Evolutionary conservation across 129 eudicot species (phyloP), one percentile per base, ranked within the genome.

Genomic region (Artemisia annua): DNA sequence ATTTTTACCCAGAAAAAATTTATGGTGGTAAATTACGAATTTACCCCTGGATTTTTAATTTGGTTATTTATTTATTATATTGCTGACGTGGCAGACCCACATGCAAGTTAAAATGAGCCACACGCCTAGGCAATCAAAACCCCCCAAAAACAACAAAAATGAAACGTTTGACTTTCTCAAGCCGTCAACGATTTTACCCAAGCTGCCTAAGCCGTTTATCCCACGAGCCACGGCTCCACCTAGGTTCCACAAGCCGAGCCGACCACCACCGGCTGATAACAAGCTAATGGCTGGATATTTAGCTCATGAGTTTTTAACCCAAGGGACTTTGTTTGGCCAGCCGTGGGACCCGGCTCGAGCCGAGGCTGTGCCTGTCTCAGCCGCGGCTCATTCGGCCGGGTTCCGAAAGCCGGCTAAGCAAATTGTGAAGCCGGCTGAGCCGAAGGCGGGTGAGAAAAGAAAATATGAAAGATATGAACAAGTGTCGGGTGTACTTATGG

Each of bases 291-390:
- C 91, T 50, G 91, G 91, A 1, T 87, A 87, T 62, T 32, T 87
- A 78, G 91, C 91, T 68, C 86, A 81, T 64, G 91, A 87, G 73
- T 87, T 75, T 26, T 56, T 87, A 16, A 78, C 73, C 24, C 76
- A 84, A 39, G 88, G 91, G 9, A 87, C 91, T 10, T 62, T 87
- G 43, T 81, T 87, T 13, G 91, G 88, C 1, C 76, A 83, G 79
- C 70, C 85, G 1, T 87, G 84, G 86, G 85, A 87, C 65, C 83
- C 88, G 75, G 84, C 82, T 76, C 81, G 86, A 73, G 86, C 78
- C 68, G 86, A 79, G n/a, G 80, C 83, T 10, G 65, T 67, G 39
- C 85, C 86, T 3, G 71, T 79, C 7, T 81, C 83, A 3, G 75
- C 74, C 46, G 77, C 83, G 68, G 78, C 78, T 72, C 54, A 65